Conservation (phyloP, 805 yeast genomes). For the Candida coquimbonensis region DNA sequence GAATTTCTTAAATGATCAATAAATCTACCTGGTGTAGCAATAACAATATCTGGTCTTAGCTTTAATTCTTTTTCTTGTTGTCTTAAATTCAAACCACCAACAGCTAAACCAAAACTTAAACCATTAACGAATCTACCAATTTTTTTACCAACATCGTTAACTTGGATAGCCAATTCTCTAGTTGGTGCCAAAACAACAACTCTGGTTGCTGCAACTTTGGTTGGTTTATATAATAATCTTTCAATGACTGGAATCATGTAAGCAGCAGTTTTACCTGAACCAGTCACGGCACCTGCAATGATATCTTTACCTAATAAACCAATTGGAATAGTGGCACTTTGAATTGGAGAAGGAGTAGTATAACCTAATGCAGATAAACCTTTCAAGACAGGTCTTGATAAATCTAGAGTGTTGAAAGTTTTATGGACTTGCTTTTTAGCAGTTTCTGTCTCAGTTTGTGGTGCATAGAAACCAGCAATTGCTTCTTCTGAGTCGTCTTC, state of each 20-base stretch:
- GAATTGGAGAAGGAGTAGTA: constrained; percentile 88
- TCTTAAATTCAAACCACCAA: constrained; percentile 93
- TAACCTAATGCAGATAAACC: constrained; percentile 80
- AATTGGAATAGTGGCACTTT: constrained; percentile 87
- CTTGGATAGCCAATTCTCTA: constrained; percentile 96
- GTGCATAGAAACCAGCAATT: constrained; percentile 72
- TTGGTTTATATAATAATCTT: constrained; percentile 82
- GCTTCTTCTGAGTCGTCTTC: constrained; percentile 72
- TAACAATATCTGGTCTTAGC: constrained; percentile 88
- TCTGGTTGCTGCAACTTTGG: constrained; percentile 79
- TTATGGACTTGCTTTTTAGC: constrained; percentile 47
- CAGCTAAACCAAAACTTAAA: constrained; percentile 87
- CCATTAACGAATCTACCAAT: constrained; percentile 71
- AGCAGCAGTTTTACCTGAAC: constrained; percentile 99
- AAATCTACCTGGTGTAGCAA: constrained; percentile 98
- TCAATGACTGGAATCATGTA: constrained; percentile 94
- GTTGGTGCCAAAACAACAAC: constrained; percentile 92
- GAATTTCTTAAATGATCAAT: constrained; percentile 96
- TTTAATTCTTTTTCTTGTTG: constrained; percentile 94
- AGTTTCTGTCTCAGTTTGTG: constrained; percentile 44
- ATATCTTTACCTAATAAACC: constrained; percentile 92
- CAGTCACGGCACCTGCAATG: constrained; percentile 99
- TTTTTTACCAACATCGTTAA: constrained; percentile 85
- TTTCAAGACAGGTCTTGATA: constrained; percentile 86
- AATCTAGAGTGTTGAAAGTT: constrained; percentile 67